Conservation (phyloP, 139 green algal genomes). For the Tetraselmis striata region DNA sequence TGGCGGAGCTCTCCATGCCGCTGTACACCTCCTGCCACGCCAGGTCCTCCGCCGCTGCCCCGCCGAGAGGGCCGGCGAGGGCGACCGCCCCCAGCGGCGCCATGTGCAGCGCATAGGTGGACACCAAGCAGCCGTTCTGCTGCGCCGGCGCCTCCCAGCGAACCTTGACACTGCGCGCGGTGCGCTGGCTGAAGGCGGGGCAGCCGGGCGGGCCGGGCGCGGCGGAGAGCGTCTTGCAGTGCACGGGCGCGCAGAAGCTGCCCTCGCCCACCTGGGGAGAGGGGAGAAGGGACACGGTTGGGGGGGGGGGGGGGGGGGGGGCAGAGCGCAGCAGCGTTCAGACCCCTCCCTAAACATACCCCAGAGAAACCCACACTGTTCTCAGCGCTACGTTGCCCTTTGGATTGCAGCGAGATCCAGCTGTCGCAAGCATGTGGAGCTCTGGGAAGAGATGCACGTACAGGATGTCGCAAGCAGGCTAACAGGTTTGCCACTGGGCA, state of each 20-base stretch:
- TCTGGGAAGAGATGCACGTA: too few relatives aligned
- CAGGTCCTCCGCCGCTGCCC: too few relatives aligned
- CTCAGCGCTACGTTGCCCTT: too few relatives aligned
- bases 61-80: too few relatives aligned
- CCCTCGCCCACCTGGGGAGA: slow-evolving; percentile 8
- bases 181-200: slow-evolving; percentile 14
- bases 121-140: slow-evolving; percentile 39
- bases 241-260: slow-evolving; percentile 18
- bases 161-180: slow-evolving; percentile 23
- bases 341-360: too few relatives aligned
- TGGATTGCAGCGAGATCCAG: too few relatives aligned
- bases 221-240: slow-evolving; percentile 28
- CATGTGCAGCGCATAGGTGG: slow-evolving; percentile 33
- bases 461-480: too few relatives aligned
- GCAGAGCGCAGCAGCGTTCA: too few relatives aligned
- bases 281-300: too few relatives aligned
- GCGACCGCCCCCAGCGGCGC: not conserved
- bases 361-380: too few relatives aligned
- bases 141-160: slow-evolving; percentile 39
- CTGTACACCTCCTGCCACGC: slow-evolving; percentile 26
- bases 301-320: too few relatives aligned
- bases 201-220: slow-evolving; percentile 31
- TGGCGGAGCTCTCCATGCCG: slow-evolving; percentile 17
- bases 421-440: slow-evolving; percentile 28
- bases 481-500: too few relatives aligned